Evolutionary conservation across 495 filamentous ascomycete species (phyloP).

Genomic region (Aspergillus steynii): DNA sequence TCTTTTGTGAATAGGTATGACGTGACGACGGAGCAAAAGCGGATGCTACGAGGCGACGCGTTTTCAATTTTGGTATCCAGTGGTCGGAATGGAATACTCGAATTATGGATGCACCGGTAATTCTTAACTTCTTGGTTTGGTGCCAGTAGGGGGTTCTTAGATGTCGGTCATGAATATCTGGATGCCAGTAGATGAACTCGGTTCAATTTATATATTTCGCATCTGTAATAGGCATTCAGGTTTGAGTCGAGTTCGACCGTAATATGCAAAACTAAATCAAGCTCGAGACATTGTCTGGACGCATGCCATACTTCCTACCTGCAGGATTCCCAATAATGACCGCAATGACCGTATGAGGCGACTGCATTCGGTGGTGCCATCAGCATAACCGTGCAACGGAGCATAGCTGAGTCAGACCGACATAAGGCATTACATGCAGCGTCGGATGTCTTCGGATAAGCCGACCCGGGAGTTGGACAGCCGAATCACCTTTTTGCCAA

Average conservation of each 20-base stretch:
- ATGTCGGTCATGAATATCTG: too few species aligned
- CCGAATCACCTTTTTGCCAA: constrained; percentile 20
- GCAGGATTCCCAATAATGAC: too few species aligned
- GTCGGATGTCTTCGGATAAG: not conserved
- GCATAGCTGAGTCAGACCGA: not conserved
- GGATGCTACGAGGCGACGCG: not conserved
- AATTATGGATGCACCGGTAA: not conserved
- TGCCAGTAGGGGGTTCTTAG: not conserved
- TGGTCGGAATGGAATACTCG: not conserved
- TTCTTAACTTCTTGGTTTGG: too few species aligned
- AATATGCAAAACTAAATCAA: too few species aligned
- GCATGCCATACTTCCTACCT: too few species aligned
- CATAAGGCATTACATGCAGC: constrained; percentile 7
- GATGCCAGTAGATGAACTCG: too few species aligned
- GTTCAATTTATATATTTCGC: too few species aligned
- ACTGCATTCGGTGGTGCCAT: too few species aligned
- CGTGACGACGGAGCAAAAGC: not conserved
- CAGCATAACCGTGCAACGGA: not conserved
- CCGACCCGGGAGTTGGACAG: constrained; percentile 8
- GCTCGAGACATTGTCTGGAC: too few species aligned
- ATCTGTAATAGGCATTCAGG: too few species aligned
- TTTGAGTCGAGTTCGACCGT: too few species aligned
- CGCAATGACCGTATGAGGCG: too few species aligned
- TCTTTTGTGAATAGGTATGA: not conserved
- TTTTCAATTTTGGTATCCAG: not conserved